phyloP scores from a whole-genome alignment of 768 basidiomycete species.

The Macrolepiota fuliginosa region DNA sequence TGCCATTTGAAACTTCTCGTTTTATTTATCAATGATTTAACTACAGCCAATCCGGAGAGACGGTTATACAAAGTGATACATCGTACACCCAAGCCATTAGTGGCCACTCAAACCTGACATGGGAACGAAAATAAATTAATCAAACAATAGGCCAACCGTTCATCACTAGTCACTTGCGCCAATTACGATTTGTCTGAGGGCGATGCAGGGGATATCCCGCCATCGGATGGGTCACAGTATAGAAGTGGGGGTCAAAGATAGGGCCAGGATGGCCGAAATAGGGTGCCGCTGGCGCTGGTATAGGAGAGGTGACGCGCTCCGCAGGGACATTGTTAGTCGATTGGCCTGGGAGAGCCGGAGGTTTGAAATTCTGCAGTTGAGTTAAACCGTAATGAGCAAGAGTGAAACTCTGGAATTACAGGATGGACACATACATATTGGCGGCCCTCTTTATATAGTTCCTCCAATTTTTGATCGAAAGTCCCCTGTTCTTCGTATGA shows the following conservation, averaged over 20 bases:
- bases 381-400: not conserved
- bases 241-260: conserved; percentile 4
- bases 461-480: conserved; percentile 88
- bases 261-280: conserved; percentile 6
- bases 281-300: not conserved
- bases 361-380: conserved; percentile 52
- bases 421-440: conserved; percentile 52
- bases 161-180: not conserved
- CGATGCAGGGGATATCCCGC: conserved; percentile 7
- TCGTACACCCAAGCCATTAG: not conserved
- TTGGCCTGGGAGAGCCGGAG: conserved; percentile 32
- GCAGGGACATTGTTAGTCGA: not conserved
- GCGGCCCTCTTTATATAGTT: conserved; percentile 74
- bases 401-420: not conserved
- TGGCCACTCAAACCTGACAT: not conserved
- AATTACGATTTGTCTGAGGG: conserved; percentile 5
- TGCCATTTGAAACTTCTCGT: not conserved
- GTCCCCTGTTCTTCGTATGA: conserved; percentile 69
- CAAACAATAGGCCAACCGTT: not conserved
- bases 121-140: not conserved
- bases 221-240: conserved; percentile 6
- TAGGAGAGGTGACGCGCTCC: not conserved
- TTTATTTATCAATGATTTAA: not conserved
- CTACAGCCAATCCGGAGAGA: not conserved
- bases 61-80: not conserved